A percentile compares a stretch with the other conserved stretches of the same genome.
These are phyloP conservation scores for Trypanosoma theileri DNA, from an alignment of 208 protist genomes.

Conservation along the genomic window DNA sequence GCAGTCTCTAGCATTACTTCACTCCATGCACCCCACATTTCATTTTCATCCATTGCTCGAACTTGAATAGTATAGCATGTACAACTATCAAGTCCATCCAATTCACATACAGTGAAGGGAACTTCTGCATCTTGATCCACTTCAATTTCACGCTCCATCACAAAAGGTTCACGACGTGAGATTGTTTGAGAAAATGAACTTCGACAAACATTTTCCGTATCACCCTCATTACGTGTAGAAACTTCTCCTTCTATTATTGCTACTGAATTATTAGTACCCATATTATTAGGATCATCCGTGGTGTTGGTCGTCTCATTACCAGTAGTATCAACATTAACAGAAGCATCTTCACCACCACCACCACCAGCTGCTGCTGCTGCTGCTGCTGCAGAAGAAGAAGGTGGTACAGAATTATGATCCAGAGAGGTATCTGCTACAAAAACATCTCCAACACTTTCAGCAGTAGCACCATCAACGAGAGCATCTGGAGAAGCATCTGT, in stretches of 20 bases:
- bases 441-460: background rate
- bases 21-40: constrained; percentile 74
- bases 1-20: constrained; percentile 66
- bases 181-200: background rate
- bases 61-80: constrained; percentile 67
- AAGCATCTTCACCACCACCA: background rate
- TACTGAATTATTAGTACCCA: background rate
- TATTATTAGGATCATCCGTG: no score
- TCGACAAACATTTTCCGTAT: background rate
- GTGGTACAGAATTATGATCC: background rate
- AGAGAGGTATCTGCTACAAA: background rate
- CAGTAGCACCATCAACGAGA: background rate
- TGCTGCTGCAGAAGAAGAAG: background rate
- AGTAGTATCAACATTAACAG: background rate
- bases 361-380: no score
- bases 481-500: background rate
- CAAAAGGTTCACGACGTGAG: background rate
- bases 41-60: constrained; percentile 74
- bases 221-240: background rate
- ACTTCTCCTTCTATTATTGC: background rate
- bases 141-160: constrained; percentile 19
- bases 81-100: constrained; percentile 51
- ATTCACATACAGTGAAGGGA: constrained; percentile 18
- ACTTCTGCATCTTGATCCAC: constrained; percentile 7
- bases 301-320: no score